Conservation (phyloP, 2,329 filamentous ascomycete species). For the Scedosporium boydii region DNA sequence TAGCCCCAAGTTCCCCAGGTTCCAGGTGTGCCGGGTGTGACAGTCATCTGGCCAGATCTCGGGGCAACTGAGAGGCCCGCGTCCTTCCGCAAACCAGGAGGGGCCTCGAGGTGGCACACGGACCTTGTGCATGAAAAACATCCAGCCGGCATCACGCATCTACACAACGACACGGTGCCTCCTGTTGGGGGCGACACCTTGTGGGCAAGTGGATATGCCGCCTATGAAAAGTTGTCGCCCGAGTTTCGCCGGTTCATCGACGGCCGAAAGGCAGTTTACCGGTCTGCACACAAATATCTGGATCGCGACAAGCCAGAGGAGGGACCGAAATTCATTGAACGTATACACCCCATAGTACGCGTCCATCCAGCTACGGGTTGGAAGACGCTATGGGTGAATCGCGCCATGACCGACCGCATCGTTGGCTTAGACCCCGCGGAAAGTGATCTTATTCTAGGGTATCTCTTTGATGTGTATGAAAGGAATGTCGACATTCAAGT, state of each 20-base stretch:
- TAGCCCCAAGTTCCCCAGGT: too few species aligned
- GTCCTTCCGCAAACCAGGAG: too few species aligned
- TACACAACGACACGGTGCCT: too few species aligned
- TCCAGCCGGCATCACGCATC: too few species aligned
- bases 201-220: too few species aligned
- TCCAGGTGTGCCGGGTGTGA: too few species aligned
- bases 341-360: conserved; percentile 44
- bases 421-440: conserved; percentile 45
- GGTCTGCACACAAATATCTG: conserved; percentile 41
- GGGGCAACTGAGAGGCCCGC: too few species aligned
- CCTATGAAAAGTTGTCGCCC: too few species aligned
- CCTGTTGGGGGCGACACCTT: too few species aligned
- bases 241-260: conserved; percentile 35
- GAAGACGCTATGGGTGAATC: conserved; percentile 44
- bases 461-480: conserved; percentile 36
- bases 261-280: conserved; percentile 34
- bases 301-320: conserved; percentile 25
- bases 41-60: too few species aligned
- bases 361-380: conserved; percentile 53
- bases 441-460: conserved; percentile 38
- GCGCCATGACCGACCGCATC: conserved; percentile 42
- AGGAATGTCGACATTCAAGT: conserved; percentile 50
- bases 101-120: too few species aligned
- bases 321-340: conserved; percentile 26
- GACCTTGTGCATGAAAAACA: too few species aligned